Evolutionary conservation across 2,329 filamentous ascomycete genomes (phyloP).

Genomic region (Delphinella strobiligena): DNA sequence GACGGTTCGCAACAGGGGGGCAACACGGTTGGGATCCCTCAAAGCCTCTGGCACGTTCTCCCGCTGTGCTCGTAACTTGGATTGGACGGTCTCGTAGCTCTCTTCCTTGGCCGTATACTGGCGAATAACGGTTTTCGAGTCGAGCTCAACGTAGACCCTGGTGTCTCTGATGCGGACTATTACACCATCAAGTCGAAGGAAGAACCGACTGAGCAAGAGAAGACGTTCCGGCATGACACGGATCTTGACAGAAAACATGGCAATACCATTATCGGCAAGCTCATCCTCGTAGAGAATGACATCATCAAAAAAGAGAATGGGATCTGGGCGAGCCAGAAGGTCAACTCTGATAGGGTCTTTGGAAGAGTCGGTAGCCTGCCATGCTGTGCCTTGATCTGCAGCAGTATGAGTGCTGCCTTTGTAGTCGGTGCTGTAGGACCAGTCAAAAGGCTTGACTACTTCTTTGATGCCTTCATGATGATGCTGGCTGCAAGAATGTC

Average conservation of each 20-base stretch:
- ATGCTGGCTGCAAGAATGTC: constrained; percentile 46
- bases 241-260: constrained; percentile 78
- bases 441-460: constrained; percentile 92
- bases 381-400: constrained; percentile 9
- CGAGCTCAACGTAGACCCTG: constrained; percentile 83
- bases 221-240: constrained; percentile 85
- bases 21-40: constrained; percentile 67
- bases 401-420: constrained; percentile 48
- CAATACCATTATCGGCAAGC: constrained; percentile 93
- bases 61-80: constrained; percentile 41
- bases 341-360: constrained; percentile 65
- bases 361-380: constrained; percentile 20
- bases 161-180: constrained; percentile 81
- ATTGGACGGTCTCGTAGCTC: constrained; percentile 61
- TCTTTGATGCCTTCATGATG: constrained; percentile 80
- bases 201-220: constrained; percentile 73
- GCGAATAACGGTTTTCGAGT: constrained; percentile 62
- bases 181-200: constrained; percentile 87
- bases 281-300: constrained; percentile 96
- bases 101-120: constrained; percentile 88
- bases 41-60: constrained; percentile 67
- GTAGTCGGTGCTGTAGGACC: constrained; percentile 91
- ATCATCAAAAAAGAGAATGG: constrained; percentile 93
- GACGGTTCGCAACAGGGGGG: constrained; percentile 57
- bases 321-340: constrained; percentile 76